A percentile compares a stretch with the other conserved stretches of the same genome.
These are phyloP conservation scores for Lipomyces yamanashiensis DNA, from an alignment of 805 yeast species.

Conservation along the genomic window DNA sequence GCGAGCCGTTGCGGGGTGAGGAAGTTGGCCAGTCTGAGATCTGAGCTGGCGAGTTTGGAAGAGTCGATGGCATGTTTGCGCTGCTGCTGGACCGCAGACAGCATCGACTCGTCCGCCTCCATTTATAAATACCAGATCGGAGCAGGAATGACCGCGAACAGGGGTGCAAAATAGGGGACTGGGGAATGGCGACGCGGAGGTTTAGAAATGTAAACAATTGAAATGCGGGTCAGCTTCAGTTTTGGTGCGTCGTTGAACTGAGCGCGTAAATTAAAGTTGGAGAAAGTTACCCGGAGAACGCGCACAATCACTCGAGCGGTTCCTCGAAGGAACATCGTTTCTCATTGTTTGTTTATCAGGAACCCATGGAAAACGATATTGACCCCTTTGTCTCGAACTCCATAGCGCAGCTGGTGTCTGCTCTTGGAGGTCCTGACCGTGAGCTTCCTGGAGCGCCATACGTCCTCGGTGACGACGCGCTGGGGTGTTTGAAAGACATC, in stretches of 20 bases:
- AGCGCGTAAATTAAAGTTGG: slow-evolving; percentile 2
- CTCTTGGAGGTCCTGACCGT: slow-evolving; percentile 88
- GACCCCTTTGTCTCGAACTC: slow-evolving; percentile 3
- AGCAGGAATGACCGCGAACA: background rate
- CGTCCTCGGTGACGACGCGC: slow-evolving; percentile 83
- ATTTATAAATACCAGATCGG: background rate
- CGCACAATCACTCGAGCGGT: background rate
- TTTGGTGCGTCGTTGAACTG: background rate
- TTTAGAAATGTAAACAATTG: background rate
- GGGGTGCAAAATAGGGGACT: background rate
- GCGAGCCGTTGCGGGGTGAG: slow-evolving; percentile 29
- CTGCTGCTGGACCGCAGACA: background rate
- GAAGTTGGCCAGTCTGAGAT: slow-evolving; percentile 7
- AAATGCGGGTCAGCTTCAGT: background rate
- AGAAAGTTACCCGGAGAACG: slow-evolving; percentile 12
- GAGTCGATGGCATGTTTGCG: background rate
- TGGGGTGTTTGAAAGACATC: slow-evolving; percentile 82
- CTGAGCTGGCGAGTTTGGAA: background rate
- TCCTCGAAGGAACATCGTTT: background rate
- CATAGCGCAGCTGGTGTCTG: slow-evolving; percentile 61
- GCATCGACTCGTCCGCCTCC: background rate
- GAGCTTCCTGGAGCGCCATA: slow-evolving; percentile 59
- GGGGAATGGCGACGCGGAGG: too few species aligned
- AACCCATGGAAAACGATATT: slow-evolving; percentile 3
- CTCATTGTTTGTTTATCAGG: background rate